These are phyloP conservation scores for Rhizopus delemar DNA, from an alignment of 371 early-diverging fungal species.

Conservation along the genomic window DNA sequence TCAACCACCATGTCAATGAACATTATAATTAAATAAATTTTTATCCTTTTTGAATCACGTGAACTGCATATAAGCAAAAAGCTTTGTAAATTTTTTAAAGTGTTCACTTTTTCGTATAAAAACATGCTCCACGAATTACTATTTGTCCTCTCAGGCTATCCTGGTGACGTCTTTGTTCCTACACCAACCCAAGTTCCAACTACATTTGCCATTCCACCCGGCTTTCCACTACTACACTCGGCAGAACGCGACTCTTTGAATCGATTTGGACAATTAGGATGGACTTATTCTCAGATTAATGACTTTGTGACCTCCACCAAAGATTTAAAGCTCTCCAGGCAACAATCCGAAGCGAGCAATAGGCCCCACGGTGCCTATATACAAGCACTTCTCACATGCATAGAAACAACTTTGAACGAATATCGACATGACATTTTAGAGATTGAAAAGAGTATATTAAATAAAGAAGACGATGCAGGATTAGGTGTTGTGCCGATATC, in stretches of 20 bases:
- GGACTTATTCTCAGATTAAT: constrained; percentile 49
- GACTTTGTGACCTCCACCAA: constrained; percentile 37
- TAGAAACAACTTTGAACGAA: constrained; percentile 53
- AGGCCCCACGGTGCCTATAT: constrained; percentile 44
- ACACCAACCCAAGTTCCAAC: constrained; percentile 51
- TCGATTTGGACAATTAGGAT: constrained; percentile 68
- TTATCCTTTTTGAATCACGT: not conserved
- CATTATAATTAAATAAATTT: constrained; percentile 24
- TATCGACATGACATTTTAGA: constrained; percentile 59
- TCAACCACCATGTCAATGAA: constrained; percentile 55
- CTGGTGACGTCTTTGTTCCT: constrained; percentile 70
- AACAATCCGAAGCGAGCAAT: not conserved
- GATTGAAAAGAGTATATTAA: constrained; percentile 56
- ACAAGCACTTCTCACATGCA: constrained; percentile 54
- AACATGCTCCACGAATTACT: constrained; percentile 81
- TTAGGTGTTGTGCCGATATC: constrained; percentile 51
- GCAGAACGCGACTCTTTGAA: constrained; percentile 69
- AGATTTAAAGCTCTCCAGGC: constrained; percentile 21
- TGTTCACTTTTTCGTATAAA: not conserved
- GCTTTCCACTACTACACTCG: constrained; percentile 68
- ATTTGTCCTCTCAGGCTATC: constrained; percentile 66
- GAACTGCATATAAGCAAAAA: not conserved
- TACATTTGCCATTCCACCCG: constrained; percentile 58
- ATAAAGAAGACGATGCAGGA: constrained; percentile 48
- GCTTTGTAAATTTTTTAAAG: too few relatives aligned